These are phyloP conservation scores for Xylariales sp. DNA, from an alignment of 2,329 filamentous ascomycete genomes.

Conservation along the genomic window DNA sequence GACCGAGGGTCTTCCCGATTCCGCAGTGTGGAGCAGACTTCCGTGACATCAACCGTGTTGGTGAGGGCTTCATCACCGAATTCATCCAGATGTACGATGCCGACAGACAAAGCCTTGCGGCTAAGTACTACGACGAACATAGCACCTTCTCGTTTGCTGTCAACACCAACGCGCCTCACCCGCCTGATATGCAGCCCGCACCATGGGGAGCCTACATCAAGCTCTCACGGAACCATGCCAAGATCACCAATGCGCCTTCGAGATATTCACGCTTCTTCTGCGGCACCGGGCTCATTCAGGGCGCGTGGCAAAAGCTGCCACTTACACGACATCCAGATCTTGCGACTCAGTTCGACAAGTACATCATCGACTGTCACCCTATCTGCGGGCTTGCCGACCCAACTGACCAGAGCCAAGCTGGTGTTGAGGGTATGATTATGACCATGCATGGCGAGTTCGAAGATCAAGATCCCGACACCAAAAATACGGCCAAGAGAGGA, in stretches of 20 bases:
- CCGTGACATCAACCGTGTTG: slow-evolving; percentile 67
- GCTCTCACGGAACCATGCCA: slow-evolving; percentile 71
- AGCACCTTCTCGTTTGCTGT: slow-evolving; percentile 74
- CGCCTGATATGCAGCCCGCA: slow-evolving; percentile 34
- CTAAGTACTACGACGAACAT: slow-evolving; percentile 68
- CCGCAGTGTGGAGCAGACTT: slow-evolving; percentile 64
- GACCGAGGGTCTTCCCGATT: slow-evolving; percentile 51
- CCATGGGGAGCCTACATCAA: slow-evolving; percentile 74
- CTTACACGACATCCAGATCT: slow-evolving; percentile 71
- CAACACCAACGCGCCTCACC: slow-evolving; percentile 55
- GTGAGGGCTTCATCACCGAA: slow-evolving; percentile 68
- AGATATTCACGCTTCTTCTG: slow-evolving; percentile 62
- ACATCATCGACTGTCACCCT: slow-evolving; percentile 77
- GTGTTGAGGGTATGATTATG: slow-evolving; percentile 74
- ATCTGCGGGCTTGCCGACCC: slow-evolving; percentile 68
- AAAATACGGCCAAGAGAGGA: slow-evolving; percentile 61
- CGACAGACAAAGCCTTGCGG: slow-evolving; percentile 59
- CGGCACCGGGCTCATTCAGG: slow-evolving; percentile 60
- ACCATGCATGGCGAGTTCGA: slow-evolving; percentile 82
- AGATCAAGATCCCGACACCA: slow-evolving; percentile 57
- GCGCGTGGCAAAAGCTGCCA: slow-evolving; percentile 67
- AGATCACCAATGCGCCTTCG: slow-evolving; percentile 55
- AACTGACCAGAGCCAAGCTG: slow-evolving; percentile 54
- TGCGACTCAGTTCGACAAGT: slow-evolving; percentile 61
- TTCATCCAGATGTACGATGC: slow-evolving; percentile 73